Base-by-base conservation (phyloP, 2,329 filamentous ascomycete species). In the Didymella pinodella region DNA sequence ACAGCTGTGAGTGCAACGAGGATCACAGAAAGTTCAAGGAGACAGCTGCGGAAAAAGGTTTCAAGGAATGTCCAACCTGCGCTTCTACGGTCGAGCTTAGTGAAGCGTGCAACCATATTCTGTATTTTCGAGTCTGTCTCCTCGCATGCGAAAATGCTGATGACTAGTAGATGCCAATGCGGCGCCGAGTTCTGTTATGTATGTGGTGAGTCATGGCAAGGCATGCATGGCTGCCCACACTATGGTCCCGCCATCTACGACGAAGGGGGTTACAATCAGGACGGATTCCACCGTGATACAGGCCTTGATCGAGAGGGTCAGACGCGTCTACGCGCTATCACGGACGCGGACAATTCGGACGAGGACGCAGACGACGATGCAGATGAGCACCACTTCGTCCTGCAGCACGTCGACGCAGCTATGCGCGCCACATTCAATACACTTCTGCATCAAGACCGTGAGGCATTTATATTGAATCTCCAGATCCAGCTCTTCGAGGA, bases 51-150 rank as follows among this genome's bases (percentile, higher is more conserved):
- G 65, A 73, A 51, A 62, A 73, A 16, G 67, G 71, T 2, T 76
- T 71, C 22, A 65, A 75, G 44, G 56, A 65, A 32, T 76, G 74
- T 51, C 65, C 61, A 12, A 53, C 48, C 11, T 76, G 74, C 34
- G 65, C 66, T 18, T 56, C 57, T 0, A 67, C 57, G 0, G 64
- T 75, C 5, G 72, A 76, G 53, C 64, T 76, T 14, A 48, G 60
- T 2, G 73, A 76, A 40, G 74, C 72, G 1, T 76, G 73, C 44
- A 76, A 76, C 22, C 73, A 76, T 38, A 69, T 76, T 26, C 71
- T 57, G 61, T 69, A 60, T 52, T 61, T 59, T 46, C 10, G 12
- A 8, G 7, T 1, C 28, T 2, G 2, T 7, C 3, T 5, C 18
- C 46, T 2, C 25, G 16, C 38, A 12, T 34, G 18, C 20, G 22